Percentiles rank a stretch among this genome's conserved stretches.
These are phyloP conservation scores for Globisporangium lucens DNA, from an alignment of 352 stramenopile species.

Conservation along the genomic window DNA sequence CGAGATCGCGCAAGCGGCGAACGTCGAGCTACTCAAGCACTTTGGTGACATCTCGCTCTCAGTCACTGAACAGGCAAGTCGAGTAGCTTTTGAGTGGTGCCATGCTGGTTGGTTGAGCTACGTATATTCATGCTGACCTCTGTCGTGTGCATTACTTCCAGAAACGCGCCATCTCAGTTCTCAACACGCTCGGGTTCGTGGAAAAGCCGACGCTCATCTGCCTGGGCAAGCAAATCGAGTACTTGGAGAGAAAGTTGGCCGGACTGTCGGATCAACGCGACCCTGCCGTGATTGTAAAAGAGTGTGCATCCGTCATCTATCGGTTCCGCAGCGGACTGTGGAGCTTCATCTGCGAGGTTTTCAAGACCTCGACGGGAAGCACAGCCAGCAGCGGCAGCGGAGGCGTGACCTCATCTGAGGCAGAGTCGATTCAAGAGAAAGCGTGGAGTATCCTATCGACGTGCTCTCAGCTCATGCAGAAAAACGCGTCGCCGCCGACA, in stretches of 20 bases:
- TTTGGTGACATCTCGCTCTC: constrained; percentile 65
- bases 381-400: constrained; percentile 18
- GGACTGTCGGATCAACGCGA: constrained; percentile 29
- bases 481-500: constrained; percentile 38
- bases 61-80: constrained; percentile 49
- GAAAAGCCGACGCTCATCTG: constrained; percentile 69
- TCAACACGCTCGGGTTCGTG: constrained; percentile 52
- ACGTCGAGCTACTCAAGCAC: constrained; percentile 51
- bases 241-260: constrained; percentile 45
- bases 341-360: constrained; percentile 73
- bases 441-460: constrained; percentile 54
- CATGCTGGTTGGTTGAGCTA: background rate
- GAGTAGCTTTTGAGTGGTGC: background rate
- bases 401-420: constrained; percentile 56
- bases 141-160: constrained; percentile 4
- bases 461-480: constrained; percentile 47
- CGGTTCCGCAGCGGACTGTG: constrained; percentile 69
- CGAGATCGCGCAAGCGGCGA: constrained; percentile 56
- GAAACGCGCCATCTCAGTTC: constrained; percentile 57
- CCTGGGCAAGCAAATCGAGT: constrained; percentile 66
- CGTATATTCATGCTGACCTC: background rate
- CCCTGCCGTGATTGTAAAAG: constrained; percentile 41
- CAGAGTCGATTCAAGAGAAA: constrained; percentile 62
- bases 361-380: constrained; percentile 42
- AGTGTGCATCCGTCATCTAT: constrained; percentile 48